These are phyloP conservation scores for Boletus reticuloceps DNA, from an alignment of 768 basidiomycete genomes.

Conservation along the genomic window DNA sequence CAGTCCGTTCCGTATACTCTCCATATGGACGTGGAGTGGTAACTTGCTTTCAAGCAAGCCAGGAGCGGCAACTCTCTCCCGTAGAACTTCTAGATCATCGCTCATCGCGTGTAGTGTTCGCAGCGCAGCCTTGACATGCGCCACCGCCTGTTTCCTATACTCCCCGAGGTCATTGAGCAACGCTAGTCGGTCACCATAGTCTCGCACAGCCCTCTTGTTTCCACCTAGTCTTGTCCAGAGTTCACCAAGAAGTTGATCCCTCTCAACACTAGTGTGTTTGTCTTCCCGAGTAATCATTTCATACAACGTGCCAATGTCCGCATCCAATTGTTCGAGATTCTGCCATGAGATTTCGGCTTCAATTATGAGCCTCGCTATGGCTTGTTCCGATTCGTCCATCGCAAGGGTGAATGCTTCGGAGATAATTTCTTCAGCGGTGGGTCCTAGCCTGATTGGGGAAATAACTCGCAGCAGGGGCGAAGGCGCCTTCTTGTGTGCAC, in stretches of 20 bases:
- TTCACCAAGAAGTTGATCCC: constrained; percentile 54
- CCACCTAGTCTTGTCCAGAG: constrained; percentile 73
- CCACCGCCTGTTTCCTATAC: constrained; percentile 60
- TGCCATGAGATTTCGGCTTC: constrained; percentile 60
- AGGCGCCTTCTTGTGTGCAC: constrained; percentile 27
- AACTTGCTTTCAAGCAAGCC: constrained; percentile 57
- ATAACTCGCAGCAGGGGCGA: constrained; percentile 35
- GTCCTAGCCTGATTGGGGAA: constrained; percentile 37
- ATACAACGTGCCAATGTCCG: constrained; percentile 53
- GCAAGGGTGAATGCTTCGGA: constrained; percentile 55
- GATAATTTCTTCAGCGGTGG: constrained; percentile 45
- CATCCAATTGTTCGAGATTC: constrained; percentile 62
- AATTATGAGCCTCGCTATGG: constrained; percentile 56
- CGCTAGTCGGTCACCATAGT: constrained; percentile 47
- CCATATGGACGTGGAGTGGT: constrained; percentile 73
- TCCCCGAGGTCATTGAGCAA: constrained; percentile 53
- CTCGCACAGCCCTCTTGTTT: constrained; percentile 48
- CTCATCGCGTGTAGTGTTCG: constrained; percentile 61
- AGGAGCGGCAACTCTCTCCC: constrained; percentile 69
- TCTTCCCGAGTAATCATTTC: constrained; percentile 63
- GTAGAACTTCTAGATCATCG: constrained; percentile 73
- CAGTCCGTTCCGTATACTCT: constrained; percentile 63
- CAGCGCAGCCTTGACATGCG: constrained; percentile 64
- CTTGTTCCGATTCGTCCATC: constrained; percentile 54
- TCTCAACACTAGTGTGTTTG: constrained; percentile 39